These are phyloP conservation scores for Casaregolazyma suthepensis DNA, from an alignment of 1,139 yeast species.

Conservation along the genomic window DNA sequence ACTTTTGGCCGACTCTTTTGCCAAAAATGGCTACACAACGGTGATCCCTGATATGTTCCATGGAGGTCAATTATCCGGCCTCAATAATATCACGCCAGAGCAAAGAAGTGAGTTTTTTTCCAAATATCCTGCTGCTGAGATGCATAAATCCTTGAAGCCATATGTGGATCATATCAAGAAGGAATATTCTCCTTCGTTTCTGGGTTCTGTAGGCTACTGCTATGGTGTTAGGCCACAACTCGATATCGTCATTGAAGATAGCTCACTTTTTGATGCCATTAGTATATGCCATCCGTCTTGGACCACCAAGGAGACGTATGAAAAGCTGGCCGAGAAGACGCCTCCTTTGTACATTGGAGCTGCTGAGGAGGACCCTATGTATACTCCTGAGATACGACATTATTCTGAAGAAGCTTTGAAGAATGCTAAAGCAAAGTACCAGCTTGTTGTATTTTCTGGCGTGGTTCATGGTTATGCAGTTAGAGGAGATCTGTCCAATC, in stretches of 20 bases:
- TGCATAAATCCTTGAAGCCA: constrained; percentile 12
- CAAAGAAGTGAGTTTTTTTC: not conserved
- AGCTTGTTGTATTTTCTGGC: constrained; percentile 54
- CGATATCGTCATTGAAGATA: constrained; percentile 40
- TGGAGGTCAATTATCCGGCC: not conserved
- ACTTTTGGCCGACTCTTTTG: constrained; percentile 66
- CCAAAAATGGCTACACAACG: constrained; percentile 60
- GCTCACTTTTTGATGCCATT: constrained; percentile 39
- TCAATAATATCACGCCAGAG: not conserved
- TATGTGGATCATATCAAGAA: constrained; percentile 30
- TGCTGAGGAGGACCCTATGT: constrained; percentile 61
- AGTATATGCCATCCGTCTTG: constrained; percentile 81
- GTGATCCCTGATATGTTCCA: constrained; percentile 67
- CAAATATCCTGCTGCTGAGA: constrained; percentile 40
- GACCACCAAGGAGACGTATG: constrained; percentile 46
- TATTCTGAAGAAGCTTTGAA: constrained; percentile 53
- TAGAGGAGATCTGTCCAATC: constrained; percentile 61
- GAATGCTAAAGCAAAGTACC: constrained; percentile 47
- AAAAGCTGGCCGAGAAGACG: constrained; percentile 49
- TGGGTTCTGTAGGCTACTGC: constrained; percentile 72
- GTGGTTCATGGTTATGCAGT: constrained; percentile 70
- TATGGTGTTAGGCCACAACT: constrained; percentile 71
- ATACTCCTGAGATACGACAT: constrained; percentile 56
- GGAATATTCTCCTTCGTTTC: constrained; percentile 44
- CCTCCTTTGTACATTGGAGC: constrained; percentile 61